These are phyloP conservation scores for Penicillium sp. DNA, from an alignment of 2,329 filamentous ascomycete genomes.

Conservation along the genomic window DNA sequence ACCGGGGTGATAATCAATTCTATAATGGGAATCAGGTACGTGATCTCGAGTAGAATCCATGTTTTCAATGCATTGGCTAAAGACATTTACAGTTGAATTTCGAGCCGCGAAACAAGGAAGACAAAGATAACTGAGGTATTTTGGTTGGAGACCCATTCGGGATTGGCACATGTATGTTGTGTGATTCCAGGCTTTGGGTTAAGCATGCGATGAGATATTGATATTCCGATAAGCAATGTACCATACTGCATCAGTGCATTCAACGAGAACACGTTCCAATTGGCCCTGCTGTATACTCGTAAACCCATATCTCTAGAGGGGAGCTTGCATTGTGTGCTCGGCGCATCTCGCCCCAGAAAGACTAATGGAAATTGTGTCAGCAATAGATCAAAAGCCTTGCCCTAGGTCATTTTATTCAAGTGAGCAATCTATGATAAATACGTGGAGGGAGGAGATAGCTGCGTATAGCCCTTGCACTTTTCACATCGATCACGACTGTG, in stretches of 20 bases:
- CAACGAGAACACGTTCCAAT: background rate
- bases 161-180: background rate
- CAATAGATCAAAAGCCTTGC: too few species aligned
- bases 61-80: background rate
- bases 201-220: background rate
- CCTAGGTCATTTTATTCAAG: too few species aligned
- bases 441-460: too few species aligned
- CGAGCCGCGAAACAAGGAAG: constrained; percentile 61
- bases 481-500: too few species aligned
- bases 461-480: too few species aligned
- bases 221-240: background rate
- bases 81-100: constrained; percentile 59
- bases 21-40: constrained; percentile 90
- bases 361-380: too few species aligned
- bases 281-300: background rate
- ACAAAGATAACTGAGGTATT: constrained; percentile 35
- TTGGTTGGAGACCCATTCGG: background rate
- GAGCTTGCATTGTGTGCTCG: too few species aligned
- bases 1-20: constrained; percentile 64
- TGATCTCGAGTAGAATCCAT: constrained; percentile 7
- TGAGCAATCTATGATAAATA: too few species aligned
- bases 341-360: too few species aligned
- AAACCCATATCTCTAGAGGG: too few species aligned
- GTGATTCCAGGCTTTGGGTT: background rate
- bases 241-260: background rate